A percentile compares a stretch with the other conserved stretches of the same genome.
These are phyloP conservation scores for Helenozyma rhizophorensis DNA, from an alignment of 805 yeast genomes.

Conservation along the genomic window DNA sequence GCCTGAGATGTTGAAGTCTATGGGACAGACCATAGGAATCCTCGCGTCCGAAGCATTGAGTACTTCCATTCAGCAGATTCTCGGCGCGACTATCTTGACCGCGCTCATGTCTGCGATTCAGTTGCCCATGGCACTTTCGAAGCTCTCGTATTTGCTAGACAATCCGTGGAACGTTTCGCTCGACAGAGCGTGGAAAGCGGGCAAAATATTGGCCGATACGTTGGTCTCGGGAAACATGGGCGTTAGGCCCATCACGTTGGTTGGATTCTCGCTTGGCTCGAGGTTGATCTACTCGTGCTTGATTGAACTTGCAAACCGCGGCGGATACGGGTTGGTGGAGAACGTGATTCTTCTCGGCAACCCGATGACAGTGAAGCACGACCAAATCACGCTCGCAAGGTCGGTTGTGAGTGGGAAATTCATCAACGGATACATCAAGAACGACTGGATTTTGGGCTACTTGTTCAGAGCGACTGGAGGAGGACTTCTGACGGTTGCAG, in stretches of 20 bases:
- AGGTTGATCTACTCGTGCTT: slow-evolving; percentile 88
- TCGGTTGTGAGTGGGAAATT: slow-evolving; percentile 87
- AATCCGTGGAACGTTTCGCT: slow-evolving; percentile 98
- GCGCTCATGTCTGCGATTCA: slow-evolving; percentile 92
- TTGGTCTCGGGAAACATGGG: slow-evolving; percentile 84
- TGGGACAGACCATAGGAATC: slow-evolving; percentile 93
- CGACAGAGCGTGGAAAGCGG: slow-evolving; percentile 97
- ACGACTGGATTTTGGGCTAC: slow-evolving; percentile 96
- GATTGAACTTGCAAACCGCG: slow-evolving; percentile 75
- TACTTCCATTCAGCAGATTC: slow-evolving; percentile 89
- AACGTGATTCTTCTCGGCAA: slow-evolving; percentile 85
- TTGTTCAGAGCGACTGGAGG: slow-evolving; percentile 94
- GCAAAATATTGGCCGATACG: slow-evolving; percentile 86
- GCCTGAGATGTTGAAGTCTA: slow-evolving; percentile 92
- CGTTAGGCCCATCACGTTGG: slow-evolving; percentile 83
- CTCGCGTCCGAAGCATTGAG: slow-evolving; percentile 91
- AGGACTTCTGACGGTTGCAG: slow-evolving; percentile 87
- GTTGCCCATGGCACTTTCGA: slow-evolving; percentile 86
- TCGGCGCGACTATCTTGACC: slow-evolving; percentile 85
- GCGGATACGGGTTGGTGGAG: slow-evolving; percentile 85
- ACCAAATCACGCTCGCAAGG: slow-evolving; percentile 72
- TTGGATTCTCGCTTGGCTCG: slow-evolving; percentile 93
- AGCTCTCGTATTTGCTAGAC: slow-evolving; percentile 82
- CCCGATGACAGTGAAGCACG: slow-evolving; percentile 75
- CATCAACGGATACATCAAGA: slow-evolving; percentile 84